Base-by-base conservation (phyloP, 2,329 filamentous ascomycete genomes). In the Apiospora malaysiana region DNA sequence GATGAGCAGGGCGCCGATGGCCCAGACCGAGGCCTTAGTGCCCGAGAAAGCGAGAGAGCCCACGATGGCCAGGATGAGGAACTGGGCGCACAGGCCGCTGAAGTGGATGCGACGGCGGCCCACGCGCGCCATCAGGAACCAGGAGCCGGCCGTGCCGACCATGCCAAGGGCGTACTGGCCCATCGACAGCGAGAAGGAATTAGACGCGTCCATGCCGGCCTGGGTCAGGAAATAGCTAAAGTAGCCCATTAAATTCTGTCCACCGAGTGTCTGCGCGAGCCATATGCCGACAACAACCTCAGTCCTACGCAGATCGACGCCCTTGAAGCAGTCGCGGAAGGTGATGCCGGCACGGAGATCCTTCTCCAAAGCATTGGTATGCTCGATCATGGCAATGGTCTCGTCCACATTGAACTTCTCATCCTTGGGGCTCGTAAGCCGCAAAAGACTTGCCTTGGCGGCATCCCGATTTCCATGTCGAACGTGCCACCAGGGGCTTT, bases 251-350 rank as follows among this genome's bases (percentile, higher is more conserved):
- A 88, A 79, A 56, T 83, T 85, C 69, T 83, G 82, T 8, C 86
- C 86, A 23, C 84, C 82, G 0, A 86, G 80, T 0, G 83, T 84
- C 74, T 87, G 85, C 16, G 86, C 84, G 0, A 85, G 79, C 82
- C 85, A 88, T 63, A 86, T 81, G 23, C 83, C 80, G 43, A 85
- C 78, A 0, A 86, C 85, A 42, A 89, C 85, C 74, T 88, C 85
- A 8, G 87, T 88, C 23, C 87, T 81, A n/a, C 85, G 83, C 0
- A 85, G 79, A 74, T 90, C 85, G 42, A 83, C 74, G 7, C 85
- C 85, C 46, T 80, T 83, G 81, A 90, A 89, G 75, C 85, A 87
- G 75, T 89, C 85, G 18, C 73, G 72, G 74, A 88, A 89, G 0
- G 75, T 80, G 0, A 83, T 81, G 0, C 86, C 85, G 9, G 80